These are phyloP conservation scores for Mycosphaerelloides madeirae DNA, from an alignment of 2,329 filamentous ascomycete genomes.

Conservation along the genomic window DNA sequence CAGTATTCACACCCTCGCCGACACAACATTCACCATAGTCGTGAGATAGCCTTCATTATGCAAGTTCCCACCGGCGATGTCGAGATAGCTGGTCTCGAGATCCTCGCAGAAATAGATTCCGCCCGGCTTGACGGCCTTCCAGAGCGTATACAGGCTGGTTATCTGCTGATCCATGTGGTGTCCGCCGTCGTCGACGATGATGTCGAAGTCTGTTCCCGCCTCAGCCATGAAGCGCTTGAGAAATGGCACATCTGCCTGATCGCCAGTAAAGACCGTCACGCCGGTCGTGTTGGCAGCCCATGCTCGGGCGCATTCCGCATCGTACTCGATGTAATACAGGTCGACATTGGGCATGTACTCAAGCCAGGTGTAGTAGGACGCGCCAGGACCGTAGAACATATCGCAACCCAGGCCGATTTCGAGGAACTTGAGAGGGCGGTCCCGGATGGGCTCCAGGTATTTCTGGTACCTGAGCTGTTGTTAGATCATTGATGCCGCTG, in stretches of 20 bases:
- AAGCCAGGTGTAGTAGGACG: slow-evolving; percentile 40
- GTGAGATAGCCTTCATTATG: slow-evolving; percentile 12
- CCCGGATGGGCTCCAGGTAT: slow-evolving; percentile 33
- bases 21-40: slow-evolving; percentile 13
- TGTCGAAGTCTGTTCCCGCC: slow-evolving; percentile 36
- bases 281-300: slow-evolving; percentile 34
- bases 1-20: background rate
- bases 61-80: slow-evolving; percentile 22
- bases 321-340: slow-evolving; percentile 42
- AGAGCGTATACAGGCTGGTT: slow-evolving; percentile 34
- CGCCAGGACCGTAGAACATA: slow-evolving; percentile 37
- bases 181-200: slow-evolving; percentile 41
- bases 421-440: slow-evolving; percentile 37
- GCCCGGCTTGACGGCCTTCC: slow-evolving; percentile 36
- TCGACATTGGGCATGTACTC: slow-evolving; percentile 39
- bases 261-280: slow-evolving; percentile 39
- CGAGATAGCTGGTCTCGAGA: slow-evolving; percentile 24
- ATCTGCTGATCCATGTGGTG: slow-evolving; percentile 39
- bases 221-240: slow-evolving; percentile 34
- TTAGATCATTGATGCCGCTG: background rate
- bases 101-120: slow-evolving; percentile 28
- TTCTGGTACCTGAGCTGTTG: slow-evolving; percentile 38
- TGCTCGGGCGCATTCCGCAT: slow-evolving; percentile 35
- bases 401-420: slow-evolving; percentile 42
- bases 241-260: slow-evolving; percentile 37